phyloP scores from a whole-genome alignment of 139 green algal genomes.

The Nannochloris sp. region DNA sequence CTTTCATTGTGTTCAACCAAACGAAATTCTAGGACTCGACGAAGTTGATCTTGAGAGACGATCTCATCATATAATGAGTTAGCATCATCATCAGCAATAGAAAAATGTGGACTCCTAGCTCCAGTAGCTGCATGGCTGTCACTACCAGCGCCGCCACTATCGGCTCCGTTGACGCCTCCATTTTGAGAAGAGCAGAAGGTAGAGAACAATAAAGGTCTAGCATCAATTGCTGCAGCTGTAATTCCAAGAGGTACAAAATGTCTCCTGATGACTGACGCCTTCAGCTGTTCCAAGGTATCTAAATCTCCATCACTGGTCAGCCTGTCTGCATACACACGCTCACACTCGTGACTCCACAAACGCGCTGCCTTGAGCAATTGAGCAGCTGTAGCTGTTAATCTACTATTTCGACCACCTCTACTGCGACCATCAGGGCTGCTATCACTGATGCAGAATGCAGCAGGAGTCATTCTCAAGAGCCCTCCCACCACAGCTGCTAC shows the following conservation, averaged over 20 bases:
- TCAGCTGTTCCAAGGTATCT: slow-evolving; percentile 67
- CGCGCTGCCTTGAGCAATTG: slow-evolving; percentile 28
- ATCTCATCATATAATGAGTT: slow-evolving; percentile 41
- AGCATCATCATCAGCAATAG: slow-evolving; percentile 42
- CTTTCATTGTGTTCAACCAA: slow-evolving; percentile 84
- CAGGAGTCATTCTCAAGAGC: slow-evolving; percentile 56
- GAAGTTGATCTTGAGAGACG: slow-evolving; percentile 40
- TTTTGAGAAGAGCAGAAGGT: too few species aligned
- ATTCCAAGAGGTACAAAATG: slow-evolving; percentile 45
- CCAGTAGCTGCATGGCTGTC: too few species aligned
- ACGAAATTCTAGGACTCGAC: slow-evolving; percentile 66
- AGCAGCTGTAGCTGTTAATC: too few species aligned
- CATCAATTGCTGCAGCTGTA: slow-evolving; percentile 48
- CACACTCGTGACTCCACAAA: slow-evolving; percentile 78
- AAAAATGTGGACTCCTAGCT: too few species aligned
- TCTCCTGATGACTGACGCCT: slow-evolving; percentile 51
- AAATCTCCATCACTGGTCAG: slow-evolving; percentile 74
- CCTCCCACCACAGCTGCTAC: slow-evolving; percentile 72
- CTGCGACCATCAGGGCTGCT: too few species aligned
- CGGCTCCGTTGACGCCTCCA: background rate
- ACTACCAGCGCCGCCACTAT: background rate
- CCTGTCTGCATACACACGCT: slow-evolving; percentile 78
- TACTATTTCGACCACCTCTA: too few species aligned
- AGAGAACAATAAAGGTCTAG: slow-evolving; percentile 58
- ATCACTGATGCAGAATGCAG: background rate